Conservation (phyloP, 192 early-diverging fungal genomes). For the Chytriomyces confervae region DNA sequence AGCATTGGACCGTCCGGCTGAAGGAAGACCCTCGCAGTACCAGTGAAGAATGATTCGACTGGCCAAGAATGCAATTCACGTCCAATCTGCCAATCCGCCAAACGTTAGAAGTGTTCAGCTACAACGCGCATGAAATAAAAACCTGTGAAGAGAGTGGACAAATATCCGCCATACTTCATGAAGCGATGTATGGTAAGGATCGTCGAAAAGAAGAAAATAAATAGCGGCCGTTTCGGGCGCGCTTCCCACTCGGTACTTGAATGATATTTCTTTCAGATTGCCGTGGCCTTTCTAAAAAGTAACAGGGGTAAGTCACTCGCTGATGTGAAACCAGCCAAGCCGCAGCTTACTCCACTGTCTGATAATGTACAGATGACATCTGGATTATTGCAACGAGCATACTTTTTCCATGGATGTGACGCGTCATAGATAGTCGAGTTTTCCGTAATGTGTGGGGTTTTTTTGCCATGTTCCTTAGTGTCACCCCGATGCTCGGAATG, state of each 20-base stretch:
- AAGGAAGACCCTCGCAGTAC: conserved; percentile 49
- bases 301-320: neutral
- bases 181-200: conserved; percentile 52
- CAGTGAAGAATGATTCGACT: conserved; percentile 47
- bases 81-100: conserved; percentile 43
- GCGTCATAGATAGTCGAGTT: conserved; percentile 37
- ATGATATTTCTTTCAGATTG: conserved; percentile 42
- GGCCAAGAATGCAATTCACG: conserved; percentile 52
- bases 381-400: conserved; percentile 49
- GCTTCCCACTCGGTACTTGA: conserved; percentile 45
- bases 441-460: neutral
- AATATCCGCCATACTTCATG: conserved; percentile 49
- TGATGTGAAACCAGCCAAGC: neutral
- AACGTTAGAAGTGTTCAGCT: conserved; percentile 1
- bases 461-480: neutral
- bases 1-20: conserved; percentile 48
- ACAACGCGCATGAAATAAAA: neutral
- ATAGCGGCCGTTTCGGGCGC: conserved; percentile 43
- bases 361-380: conserved; percentile 50
- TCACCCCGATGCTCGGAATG: neutral
- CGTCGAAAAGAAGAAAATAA: conserved; percentile 56
- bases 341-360: conserved; percentile 38
- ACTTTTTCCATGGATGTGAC: conserved; percentile 37
- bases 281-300: conserved; percentile 26
- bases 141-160: conserved; percentile 51